These are phyloP conservation scores for Aspergillus carlsbadensis DNA, from an alignment of 495 filamentous ascomycete genomes.

Conservation along the genomic window DNA sequence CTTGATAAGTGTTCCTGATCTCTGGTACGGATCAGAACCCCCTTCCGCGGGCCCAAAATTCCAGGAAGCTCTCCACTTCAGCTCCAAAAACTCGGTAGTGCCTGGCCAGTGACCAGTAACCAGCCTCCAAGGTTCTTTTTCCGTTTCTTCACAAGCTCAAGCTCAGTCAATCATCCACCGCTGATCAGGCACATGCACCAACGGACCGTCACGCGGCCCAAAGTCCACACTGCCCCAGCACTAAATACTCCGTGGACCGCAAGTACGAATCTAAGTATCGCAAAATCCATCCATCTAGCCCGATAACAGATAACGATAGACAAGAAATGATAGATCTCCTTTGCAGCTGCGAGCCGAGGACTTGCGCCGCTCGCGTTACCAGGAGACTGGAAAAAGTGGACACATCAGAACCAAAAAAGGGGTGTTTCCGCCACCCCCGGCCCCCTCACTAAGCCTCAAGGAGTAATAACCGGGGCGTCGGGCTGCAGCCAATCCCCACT, in stretches of 20 bases:
- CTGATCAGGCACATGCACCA: no score
- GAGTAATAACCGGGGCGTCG: background rate
- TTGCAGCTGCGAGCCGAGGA: background rate
- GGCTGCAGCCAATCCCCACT: background rate
- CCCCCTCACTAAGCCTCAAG: background rate
- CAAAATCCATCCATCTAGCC: no score
- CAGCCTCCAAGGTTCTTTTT: no score
- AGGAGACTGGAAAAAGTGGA: background rate
- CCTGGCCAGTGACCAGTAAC: no score
- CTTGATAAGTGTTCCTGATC: background rate
- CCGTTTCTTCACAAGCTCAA: no score
- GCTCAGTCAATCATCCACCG: no score
- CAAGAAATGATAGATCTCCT: no score
- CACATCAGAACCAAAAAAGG: conserved; percentile 1
- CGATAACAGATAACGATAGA: no score
- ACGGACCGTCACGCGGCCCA: no score
- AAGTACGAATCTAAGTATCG: no score
- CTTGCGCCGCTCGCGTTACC: background rate
- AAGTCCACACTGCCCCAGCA: no score
- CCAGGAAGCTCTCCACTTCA: background rate
- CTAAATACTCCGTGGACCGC: no score
- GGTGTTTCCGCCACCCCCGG: background rate
- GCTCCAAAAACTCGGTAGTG: background rate
- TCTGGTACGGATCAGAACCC: background rate
- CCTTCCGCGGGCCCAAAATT: background rate